A percentile compares a stretch with the other conserved stretches of the same genome.
phyloP scores from a whole-genome alignment of 129 eudicot genomes.

The Escallonia rubra region DNA sequence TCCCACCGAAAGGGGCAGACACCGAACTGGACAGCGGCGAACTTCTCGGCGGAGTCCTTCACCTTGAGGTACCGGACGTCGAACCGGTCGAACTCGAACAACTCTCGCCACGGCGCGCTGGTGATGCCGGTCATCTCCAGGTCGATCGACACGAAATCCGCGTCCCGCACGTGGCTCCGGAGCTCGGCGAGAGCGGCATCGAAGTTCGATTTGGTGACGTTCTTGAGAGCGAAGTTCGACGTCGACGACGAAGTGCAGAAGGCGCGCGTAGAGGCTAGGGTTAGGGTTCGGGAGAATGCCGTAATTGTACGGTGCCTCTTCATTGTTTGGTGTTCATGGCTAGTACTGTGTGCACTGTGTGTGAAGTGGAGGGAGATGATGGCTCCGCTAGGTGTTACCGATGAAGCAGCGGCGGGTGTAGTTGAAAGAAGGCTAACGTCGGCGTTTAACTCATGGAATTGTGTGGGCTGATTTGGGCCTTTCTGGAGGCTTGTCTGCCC shows the following conservation, averaged over 20 bases:
- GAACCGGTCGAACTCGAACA: constrained; percentile 66
- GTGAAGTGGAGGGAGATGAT: no score
- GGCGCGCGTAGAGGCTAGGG: constrained; percentile 15
- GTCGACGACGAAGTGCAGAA: constrained; percentile 30
- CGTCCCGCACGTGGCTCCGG: constrained; percentile 48
- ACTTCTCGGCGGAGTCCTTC: constrained; percentile 82
- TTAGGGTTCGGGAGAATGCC: constrained; percentile 43
- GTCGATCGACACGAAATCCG: constrained; percentile 84
- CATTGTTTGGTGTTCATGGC: constrained; percentile 11
- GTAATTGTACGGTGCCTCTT: constrained; percentile 34
- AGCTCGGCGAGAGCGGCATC: constrained; percentile 54
- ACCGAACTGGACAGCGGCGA: constrained; percentile 92
- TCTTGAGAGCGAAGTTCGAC: constrained; percentile 50
- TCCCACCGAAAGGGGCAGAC: constrained; percentile 97
- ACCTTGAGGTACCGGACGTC: constrained; percentile 68
- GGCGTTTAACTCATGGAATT: no score
- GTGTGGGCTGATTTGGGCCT: no score
- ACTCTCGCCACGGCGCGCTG: constrained; percentile 90
- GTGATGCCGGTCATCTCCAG: constrained; percentile 90
- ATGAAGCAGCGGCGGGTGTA: no score
- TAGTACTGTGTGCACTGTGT: no score
- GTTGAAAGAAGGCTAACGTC: no score
- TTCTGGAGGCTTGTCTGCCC: no score
- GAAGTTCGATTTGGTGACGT: constrained; percentile 79
- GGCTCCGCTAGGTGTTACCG: no score